A percentile compares a stretch with the other conserved stretches of the same genome.
Evolutionary conservation across 345 rosid species (phyloP).

Genomic region (Cardamine chenopodiifolia): DNA sequence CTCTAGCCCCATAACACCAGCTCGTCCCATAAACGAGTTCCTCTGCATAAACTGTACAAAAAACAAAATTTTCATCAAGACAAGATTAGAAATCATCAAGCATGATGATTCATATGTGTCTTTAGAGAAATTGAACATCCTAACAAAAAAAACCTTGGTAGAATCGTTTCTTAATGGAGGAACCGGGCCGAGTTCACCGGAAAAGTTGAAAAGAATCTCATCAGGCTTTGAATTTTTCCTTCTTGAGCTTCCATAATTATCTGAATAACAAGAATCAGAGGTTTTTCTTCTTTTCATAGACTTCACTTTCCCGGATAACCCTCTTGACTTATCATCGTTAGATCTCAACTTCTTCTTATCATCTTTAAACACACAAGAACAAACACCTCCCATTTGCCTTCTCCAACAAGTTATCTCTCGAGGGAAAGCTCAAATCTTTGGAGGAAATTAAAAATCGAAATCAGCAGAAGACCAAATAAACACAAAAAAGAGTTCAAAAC

Average conservation of each 20-base stretch:
- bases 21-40: conserved; percentile 67
- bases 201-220: conserved; percentile 46
- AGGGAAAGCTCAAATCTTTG: neutral
- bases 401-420: conserved; percentile 19
- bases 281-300: conserved; percentile 42
- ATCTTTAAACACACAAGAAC: conserved; percentile 47
- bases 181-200: conserved; percentile 60
- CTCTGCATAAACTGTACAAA: conserved; percentile 45
- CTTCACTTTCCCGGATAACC: conserved; percentile 48
- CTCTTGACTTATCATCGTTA: conserved; percentile 37
- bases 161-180: conserved; percentile 43
- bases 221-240: conserved; percentile 38
- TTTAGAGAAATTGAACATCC: neutral
- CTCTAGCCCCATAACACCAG: conserved; percentile 62
- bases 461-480: conserved; percentile 19
- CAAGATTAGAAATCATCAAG: neutral
- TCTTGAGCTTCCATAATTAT: conserved; percentile 29
- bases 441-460: neutral
- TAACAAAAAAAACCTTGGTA: conserved; percentile 49
- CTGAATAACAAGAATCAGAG: conserved; percentile 38
- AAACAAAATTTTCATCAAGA: conserved; percentile 12
- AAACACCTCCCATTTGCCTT: conserved; percentile 69
- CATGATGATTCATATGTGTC: neutral
- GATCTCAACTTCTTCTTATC: conserved; percentile 33
- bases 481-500: neutral